Conservation (phyloP, 78 protist genomes). For the Tieghemostelium lacteum region DNA sequence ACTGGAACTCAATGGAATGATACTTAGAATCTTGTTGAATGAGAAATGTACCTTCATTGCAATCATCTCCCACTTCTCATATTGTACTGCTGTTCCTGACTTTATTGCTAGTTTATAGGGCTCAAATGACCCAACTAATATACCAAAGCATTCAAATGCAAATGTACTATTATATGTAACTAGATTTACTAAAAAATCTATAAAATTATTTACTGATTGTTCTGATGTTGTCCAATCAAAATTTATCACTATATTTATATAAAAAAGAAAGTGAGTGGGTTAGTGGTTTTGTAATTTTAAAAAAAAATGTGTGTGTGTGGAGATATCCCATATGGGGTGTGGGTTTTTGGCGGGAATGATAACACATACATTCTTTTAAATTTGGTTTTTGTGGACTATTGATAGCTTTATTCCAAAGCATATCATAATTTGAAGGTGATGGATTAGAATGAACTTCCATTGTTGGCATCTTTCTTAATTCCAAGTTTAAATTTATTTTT, state of each 20-base stretch:
- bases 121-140: conserved; percentile 41
- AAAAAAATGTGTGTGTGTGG: background rate
- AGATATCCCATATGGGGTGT: too few relatives aligned
- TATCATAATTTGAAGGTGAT: conserved; percentile 7
- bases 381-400: conserved; percentile 37
- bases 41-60: conserved; percentile 54
- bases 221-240: conserved; percentile 75
- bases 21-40: conserved; percentile 45
- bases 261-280: background rate
- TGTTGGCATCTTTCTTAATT: background rate
- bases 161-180: conserved; percentile 58
- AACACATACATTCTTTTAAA: conserved; percentile 49
- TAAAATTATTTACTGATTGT: conserved; percentile 51
- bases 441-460: conserved; percentile 51
- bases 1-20: conserved; percentile 46
- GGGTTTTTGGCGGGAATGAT: background rate
- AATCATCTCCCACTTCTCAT: conserved; percentile 66
- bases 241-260: conserved; percentile 14
- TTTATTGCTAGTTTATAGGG: conserved; percentile 53
- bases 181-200: conserved; percentile 66
- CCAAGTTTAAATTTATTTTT: background rate
- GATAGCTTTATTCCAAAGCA: conserved; percentile 66
- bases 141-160: conserved; percentile 38
- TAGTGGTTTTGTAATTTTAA: too few relatives aligned
- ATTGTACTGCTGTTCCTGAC: conserved; percentile 6